Percentiles rank a stretch among this genome's conserved stretches.
Conservation (phyloP, 2,329 filamentous ascomycete genomes). For the Cytospora chrysosperma region DNA sequence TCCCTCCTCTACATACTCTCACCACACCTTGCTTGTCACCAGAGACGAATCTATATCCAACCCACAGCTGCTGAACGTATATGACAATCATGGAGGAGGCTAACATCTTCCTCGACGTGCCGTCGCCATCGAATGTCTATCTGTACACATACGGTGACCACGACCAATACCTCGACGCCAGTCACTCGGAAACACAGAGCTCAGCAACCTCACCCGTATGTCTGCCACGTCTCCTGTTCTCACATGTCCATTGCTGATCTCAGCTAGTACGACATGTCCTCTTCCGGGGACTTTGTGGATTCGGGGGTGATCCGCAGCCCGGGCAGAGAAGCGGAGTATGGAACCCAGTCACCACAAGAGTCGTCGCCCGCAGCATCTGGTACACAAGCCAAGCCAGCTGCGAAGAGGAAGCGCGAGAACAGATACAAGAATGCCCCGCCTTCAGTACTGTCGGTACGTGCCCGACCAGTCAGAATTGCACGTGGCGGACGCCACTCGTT, state of each 20-base stretch:
- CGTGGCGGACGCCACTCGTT: conserved; percentile 2
- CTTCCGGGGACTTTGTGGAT: conserved; percentile 24
- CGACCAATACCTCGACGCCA: conserved; percentile 38
- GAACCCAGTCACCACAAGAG: conserved; percentile 18
- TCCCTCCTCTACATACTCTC: background rate
- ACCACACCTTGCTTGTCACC: background rate
- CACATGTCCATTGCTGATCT: conserved; percentile 22
- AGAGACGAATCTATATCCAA: conserved; percentile 5
- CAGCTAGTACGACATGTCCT: conserved; percentile 36
- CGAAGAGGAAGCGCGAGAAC: conserved; percentile 51
- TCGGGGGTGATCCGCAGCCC: conserved; percentile 27
- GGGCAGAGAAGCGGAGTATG: conserved; percentile 21
- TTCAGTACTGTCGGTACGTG: conserved; percentile 47
- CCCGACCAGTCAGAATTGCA: background rate
- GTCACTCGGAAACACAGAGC: conserved; percentile 38
- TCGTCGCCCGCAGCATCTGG: conserved; percentile 29
- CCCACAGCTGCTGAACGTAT: background rate
- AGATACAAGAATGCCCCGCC: conserved; percentile 53
- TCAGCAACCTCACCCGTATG: conserved; percentile 39
- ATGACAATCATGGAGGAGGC: conserved; percentile 34
- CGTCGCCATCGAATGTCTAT: conserved; percentile 36
- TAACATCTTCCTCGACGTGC: conserved; percentile 32
- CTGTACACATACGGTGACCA: conserved; percentile 37
- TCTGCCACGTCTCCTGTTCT: background rate
- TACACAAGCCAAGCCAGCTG: conserved; percentile 36